phyloP scores from a whole-genome alignment of 2,329 filamentous ascomycete genomes.

The Ascocoryne sarcoides region DNA sequence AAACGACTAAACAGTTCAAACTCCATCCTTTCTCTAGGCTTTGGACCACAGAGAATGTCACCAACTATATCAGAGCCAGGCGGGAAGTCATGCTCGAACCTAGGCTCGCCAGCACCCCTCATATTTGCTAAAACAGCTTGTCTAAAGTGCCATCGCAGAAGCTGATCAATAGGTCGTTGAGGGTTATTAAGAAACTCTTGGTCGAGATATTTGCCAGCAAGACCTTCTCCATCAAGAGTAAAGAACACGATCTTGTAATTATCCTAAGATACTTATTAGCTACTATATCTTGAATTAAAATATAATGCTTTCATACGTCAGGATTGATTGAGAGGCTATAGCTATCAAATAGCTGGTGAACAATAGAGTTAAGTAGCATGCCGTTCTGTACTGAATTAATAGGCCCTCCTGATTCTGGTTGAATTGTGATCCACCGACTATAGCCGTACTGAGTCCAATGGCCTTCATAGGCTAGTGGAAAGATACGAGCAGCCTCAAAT shows the following conservation, averaged over 20 bases:
- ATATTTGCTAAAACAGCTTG: constrained; percentile 24
- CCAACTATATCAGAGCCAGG: constrained; percentile 24
- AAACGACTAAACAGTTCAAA: constrained; percentile 5
- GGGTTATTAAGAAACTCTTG: constrained; percentile 4
- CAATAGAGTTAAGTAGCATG: constrained; percentile 9
- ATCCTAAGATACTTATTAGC: constrained; percentile 3
- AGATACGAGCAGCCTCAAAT: constrained; percentile 25
- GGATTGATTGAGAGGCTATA: constrained; percentile 6
- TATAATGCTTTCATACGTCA: constrained; percentile 6
- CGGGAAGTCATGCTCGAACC: constrained; percentile 20
- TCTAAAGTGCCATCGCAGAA: constrained; percentile 24
- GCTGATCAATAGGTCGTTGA: constrained; percentile 9
- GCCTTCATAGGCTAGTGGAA: constrained; percentile 21
- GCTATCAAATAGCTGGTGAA: constrained; percentile 2
- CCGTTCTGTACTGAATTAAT: constrained; percentile 27
- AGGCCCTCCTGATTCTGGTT: constrained; percentile 4
- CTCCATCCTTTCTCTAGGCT: constrained; percentile 21
- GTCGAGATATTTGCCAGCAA: constrained; percentile 5
- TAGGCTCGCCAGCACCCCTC: constrained; percentile 22
- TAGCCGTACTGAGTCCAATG: constrained; percentile 17
- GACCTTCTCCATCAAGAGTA: neutral
- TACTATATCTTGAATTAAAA: neutral
- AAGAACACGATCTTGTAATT: constrained; percentile 6
- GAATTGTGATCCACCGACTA: constrained; percentile 6
- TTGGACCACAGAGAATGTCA: constrained; percentile 44